Base-by-base conservation (phyloP, 768 basidiomycete species). In the Calocybe cyanea region DNA sequence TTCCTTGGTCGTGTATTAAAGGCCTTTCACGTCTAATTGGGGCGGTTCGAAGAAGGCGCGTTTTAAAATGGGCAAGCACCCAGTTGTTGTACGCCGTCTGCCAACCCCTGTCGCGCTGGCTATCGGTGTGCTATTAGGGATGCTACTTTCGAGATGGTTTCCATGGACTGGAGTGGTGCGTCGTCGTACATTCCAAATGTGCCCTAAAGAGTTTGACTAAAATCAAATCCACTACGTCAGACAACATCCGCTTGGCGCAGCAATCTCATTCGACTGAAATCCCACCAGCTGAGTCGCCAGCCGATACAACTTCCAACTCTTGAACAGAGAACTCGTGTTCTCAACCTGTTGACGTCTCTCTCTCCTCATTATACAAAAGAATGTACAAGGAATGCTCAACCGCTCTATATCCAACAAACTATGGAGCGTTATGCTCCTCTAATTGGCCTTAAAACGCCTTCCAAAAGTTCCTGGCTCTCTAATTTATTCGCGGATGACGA, bases 291-390 rank as follows among this genome's bases (percentile, higher is more conserved):
- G 45, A 75, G 76, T 39, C 77, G 77, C 23, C 80, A 85, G 46
- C 77, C 80, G 13, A 73, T 90, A 36, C 76, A 80, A 20, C 72
- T 88, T 1, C 95, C 95, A 1, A 89, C 87, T 0, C 62, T 85
- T 10, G 83, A 86, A 36, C 92, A 98, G 64, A 85, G 96, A 11
- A 73, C 74, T 20, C 85, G 93, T 18, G 82, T 98, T 10, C 77
- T 98, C 28, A 83, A 92, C 45, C 77, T 97, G 42, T 75, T 99
- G 45, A 87, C 87, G 21, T 85, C 86, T 3, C 78, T 99, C 38
- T 83, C 92, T 0, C 83, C 92, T 0, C 92, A 96, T 60, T 86
- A 98, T 63, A 98, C 96, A 15, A 85, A 84, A 46, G 86, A 94
- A 67, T 98, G 94, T 68, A 91, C 89, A 7, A 80, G 89, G 41